These are phyloP conservation scores for Fusarium drepaniforme DNA, from an alignment of 2,329 filamentous ascomycete species.

Conservation along the genomic window DNA sequence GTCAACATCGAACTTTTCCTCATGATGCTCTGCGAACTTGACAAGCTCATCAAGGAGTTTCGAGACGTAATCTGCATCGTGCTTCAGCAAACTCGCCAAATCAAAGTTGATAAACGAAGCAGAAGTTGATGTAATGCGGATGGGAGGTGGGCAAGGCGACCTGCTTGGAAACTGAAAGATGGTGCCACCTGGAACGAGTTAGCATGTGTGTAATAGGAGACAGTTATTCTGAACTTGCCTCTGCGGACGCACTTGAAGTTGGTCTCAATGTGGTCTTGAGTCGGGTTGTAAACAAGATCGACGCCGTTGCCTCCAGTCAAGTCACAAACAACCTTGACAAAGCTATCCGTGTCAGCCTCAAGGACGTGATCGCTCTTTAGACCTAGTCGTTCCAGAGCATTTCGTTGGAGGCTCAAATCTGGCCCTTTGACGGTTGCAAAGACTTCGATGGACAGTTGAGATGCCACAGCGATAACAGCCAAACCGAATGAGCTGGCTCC, in stretches of 20 bases:
- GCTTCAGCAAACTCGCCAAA: slow-evolving; percentile 46
- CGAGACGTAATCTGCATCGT: slow-evolving; percentile 49
- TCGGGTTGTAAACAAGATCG: slow-evolving; percentile 61
- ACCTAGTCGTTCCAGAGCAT: slow-evolving; percentile 49
- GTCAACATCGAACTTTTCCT: slow-evolving; percentile 1
- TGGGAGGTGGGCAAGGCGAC: slow-evolving; percentile 27
- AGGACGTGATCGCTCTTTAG: slow-evolving; percentile 55
- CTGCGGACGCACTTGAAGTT: slow-evolving; percentile 51
- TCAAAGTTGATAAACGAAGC: slow-evolving; percentile 50
- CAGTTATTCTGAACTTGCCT: slow-evolving; percentile 44
- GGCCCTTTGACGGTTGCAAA: slow-evolving; percentile 55
- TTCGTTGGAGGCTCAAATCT: slow-evolving; percentile 49
- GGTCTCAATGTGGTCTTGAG: slow-evolving; percentile 49
- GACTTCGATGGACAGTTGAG: slow-evolving; percentile 52
- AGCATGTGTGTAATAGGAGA: slow-evolving; percentile 17
- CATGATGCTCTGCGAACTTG: slow-evolving; percentile 5
- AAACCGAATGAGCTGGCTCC: slow-evolving; percentile 59
- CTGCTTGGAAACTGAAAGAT: slow-evolving; percentile 49
- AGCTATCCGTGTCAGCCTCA: slow-evolving; percentile 48
- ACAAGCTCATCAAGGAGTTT: slow-evolving; percentile 43
- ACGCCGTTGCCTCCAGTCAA: slow-evolving; percentile 51
- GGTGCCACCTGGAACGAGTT: slow-evolving; percentile 45
- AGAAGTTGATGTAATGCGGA: slow-evolving; percentile 24
- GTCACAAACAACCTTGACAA: slow-evolving; percentile 48
- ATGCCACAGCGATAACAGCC: slow-evolving; percentile 57